Percentiles rank a stretch among this genome's conserved stretches.
Evolutionary conservation across 23 red algal species (phyloP).

Genomic region (Cyanidiococcus yangmingshanensis): DNA sequence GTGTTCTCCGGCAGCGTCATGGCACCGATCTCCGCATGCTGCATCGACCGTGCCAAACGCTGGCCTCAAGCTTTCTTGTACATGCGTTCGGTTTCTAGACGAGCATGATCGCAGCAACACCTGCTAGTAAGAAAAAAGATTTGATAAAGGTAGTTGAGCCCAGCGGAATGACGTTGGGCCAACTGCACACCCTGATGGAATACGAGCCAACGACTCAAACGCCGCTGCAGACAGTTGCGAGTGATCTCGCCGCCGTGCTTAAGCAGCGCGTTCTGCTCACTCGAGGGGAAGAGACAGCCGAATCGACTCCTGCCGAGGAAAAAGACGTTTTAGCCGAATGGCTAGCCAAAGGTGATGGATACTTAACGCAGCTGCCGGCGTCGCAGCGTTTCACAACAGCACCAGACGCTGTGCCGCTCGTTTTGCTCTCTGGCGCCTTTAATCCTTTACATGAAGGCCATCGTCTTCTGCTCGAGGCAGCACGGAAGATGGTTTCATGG

Average conservation of each 20-base stretch:
- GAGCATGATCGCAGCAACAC: too few relatives aligned
- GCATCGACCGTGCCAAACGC: too few relatives aligned
- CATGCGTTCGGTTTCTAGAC: too few relatives aligned
- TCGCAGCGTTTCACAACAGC: background rate
- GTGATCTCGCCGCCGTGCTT: background rate
- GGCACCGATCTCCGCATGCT: too few relatives aligned
- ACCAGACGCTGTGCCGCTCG: slow-evolving; percentile 23
- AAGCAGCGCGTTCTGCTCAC: background rate
- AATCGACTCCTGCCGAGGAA: background rate
- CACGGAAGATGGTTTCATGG: slow-evolving; percentile 34
- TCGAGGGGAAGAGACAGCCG: background rate
- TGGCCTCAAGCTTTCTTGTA: too few relatives aligned
- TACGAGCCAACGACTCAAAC: background rate
- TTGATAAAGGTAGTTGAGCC: background rate
- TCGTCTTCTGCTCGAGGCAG: slow-evolving; percentile 36
- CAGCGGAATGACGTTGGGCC: background rate
- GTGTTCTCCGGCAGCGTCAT: too few relatives aligned
- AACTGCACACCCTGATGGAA: background rate
- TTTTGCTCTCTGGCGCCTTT: slow-evolving; percentile 67
- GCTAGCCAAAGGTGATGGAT: background rate
- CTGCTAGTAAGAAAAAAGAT: background rate
- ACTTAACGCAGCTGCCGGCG: background rate
- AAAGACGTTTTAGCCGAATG: background rate
- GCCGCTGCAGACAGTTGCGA: background rate
- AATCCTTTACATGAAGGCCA: slow-evolving; percentile 86